Conservation (phyloP, 139 green algal species). For the Micromonas commoda region DNA sequence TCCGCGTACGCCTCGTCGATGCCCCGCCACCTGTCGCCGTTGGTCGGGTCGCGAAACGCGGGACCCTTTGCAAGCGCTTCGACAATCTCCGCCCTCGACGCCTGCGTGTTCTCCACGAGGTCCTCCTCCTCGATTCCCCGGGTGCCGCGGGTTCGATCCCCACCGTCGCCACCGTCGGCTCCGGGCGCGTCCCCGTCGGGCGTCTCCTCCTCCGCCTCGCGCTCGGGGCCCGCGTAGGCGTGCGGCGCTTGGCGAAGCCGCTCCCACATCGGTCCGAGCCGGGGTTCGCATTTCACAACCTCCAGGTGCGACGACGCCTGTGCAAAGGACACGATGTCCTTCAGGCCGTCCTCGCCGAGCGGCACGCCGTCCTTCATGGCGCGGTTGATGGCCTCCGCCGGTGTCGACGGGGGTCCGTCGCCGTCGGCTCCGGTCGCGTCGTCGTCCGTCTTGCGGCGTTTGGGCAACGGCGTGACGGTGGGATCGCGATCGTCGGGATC, state of each 20-base stretch:
- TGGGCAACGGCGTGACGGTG: not conserved
- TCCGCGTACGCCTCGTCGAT: not conserved
- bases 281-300: constrained; percentile 17
- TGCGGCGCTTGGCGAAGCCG: not conserved
- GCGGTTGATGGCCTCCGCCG: not conserved
- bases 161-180: not conserved
- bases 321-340: constrained; percentile 2
- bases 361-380: not conserved
- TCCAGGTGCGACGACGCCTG: constrained; percentile 28
- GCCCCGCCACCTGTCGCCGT: not conserved
- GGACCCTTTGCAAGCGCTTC: not conserved
- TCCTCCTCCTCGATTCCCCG: not conserved
- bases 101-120: not conserved
- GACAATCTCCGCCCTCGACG: not conserved
- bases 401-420: not conserved
- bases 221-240: not conserved
- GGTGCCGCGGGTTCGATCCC: not conserved
- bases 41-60: not conserved
- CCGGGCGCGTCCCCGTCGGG: not conserved
- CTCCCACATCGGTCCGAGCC: constrained; percentile 4
- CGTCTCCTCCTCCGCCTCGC: not conserved
- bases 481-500: not conserved
- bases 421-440: not conserved
- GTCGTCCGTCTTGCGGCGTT: not conserved
- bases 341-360: constrained; percentile 5